Evolutionary conservation across 768 basidiomycete species (phyloP).

Genomic region (Xanthoconium purpureum): DNA sequence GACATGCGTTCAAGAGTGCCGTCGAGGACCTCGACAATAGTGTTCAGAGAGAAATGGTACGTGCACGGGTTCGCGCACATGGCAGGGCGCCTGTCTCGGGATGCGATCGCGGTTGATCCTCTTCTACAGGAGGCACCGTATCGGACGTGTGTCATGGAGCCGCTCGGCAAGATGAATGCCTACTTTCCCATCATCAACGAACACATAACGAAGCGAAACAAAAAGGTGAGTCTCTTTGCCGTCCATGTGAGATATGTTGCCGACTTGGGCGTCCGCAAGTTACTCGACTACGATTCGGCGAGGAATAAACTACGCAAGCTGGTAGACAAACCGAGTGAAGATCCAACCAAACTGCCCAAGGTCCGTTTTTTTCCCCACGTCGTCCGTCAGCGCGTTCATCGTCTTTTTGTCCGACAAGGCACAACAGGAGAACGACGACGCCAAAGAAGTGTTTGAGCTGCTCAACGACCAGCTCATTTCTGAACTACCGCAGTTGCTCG

Average conservation of each 20-base stretch:
- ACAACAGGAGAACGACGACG: slow-evolving; percentile 93
- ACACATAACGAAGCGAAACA: slow-evolving; percentile 90
- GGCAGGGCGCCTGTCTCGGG: background rate
- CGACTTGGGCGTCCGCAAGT: slow-evolving; percentile 40
- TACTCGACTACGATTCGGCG: slow-evolving; percentile 93
- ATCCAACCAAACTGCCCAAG: slow-evolving; percentile 85
- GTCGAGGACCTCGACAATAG: slow-evolving; percentile 90
- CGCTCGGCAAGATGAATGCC: slow-evolving; percentile 93
- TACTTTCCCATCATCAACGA: slow-evolving; percentile 94
- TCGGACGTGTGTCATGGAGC: slow-evolving; percentile 92
- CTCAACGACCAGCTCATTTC: slow-evolving; percentile 89
- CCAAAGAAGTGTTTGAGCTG: slow-evolving; percentile 89
- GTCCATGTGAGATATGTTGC: background rate
- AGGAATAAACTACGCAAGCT: slow-evolving; percentile 87
- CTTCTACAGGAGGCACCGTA: slow-evolving; percentile 80
- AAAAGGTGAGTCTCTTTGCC: slow-evolving; percentile 64
- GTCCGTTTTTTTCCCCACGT: slow-evolving; percentile 35
- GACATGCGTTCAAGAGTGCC: slow-evolving; percentile 92
- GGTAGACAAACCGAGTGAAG: slow-evolving; percentile 90
- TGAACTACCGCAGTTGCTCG: slow-evolving; percentile 89
- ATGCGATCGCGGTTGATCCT: slow-evolving; percentile 1
- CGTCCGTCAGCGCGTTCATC: background rate
- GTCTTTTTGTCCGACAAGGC: slow-evolving; percentile 41
- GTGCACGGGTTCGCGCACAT: slow-evolving; percentile 24
- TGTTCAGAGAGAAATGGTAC: slow-evolving; percentile 79